Base-by-base conservation (phyloP, 345 rosid genomes). In the Eucalyptus pumila region DNA sequence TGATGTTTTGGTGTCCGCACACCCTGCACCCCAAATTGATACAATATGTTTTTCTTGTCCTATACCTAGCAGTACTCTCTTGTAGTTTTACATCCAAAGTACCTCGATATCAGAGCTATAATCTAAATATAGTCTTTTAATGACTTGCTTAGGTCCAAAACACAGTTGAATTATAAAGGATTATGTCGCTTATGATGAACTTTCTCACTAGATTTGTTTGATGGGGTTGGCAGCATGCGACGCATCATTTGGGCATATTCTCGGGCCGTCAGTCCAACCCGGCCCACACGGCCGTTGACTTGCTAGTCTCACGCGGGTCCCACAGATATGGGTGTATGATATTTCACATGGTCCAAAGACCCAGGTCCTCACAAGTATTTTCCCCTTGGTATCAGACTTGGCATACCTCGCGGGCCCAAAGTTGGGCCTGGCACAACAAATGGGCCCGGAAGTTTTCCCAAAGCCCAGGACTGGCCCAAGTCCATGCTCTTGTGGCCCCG, bases 11-110 rank as follows among this genome's bases (percentile, higher is more conserved):
- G 26, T 52, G 58, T 52, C 11, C 0, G 11, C 1, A 52, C 11
- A 52, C 5, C 0, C 0, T 21, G 5, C 10, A 0, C 1, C 2
- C 1, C 2, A 10, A 21, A 52, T 52, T 19, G 1, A 52, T 52
- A 52, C 5, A 19, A 52, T 52, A 52, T 52, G 5, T 52, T 52
- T 19, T 52, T 52, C 5, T 52, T 52, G 26, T 21, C 26, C 0
- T 52, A 0, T 52, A 4, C 58, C 58, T 0, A 52, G 2, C 2
- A 52, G 11, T 52, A 52, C 5, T 52, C 11, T 21, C 58, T 52
- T 52, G 11, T 52, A 52, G 26, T 52, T 52, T 52, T 8, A 21
- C 26, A 52, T 11, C 58, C 26, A 52, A 52, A 21, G 2, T 52
- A 52, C 2, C 58, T 2, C 0, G 11, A 21, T 52, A 52, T 52